These are phyloP conservation scores for Aspergillus sclerotioniger DNA, from an alignment of 495 filamentous ascomycete species.

Conservation along the genomic window DNA sequence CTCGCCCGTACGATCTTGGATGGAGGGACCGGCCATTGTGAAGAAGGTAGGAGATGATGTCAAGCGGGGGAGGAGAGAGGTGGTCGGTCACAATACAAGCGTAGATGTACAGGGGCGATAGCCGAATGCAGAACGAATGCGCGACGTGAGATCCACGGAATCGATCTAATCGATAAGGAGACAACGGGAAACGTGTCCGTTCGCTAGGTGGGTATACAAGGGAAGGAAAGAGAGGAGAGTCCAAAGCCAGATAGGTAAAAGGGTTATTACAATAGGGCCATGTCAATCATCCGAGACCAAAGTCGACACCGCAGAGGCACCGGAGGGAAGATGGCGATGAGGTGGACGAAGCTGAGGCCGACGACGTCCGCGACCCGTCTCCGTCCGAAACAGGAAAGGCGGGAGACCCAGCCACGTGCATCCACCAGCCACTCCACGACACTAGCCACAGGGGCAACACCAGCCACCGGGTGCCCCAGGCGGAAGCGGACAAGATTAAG, in stretches of 20 bases:
- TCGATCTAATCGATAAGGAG: constrained; percentile 31
- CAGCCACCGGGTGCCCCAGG: neutral
- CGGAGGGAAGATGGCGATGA: neutral
- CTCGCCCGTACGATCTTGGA: constrained; percentile 95
- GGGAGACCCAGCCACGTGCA: constrained; percentile 4
- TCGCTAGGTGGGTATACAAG: constrained; percentile 13
- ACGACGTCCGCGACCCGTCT: neutral
- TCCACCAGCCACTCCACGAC: constrained; percentile 1
- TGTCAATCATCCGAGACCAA: neutral
- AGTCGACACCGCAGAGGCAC: neutral
- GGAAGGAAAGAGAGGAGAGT: neutral
- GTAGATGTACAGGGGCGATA: constrained; percentile 1
- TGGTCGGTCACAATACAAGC: neutral
- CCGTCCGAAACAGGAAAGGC: neutral
- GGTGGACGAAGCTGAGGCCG: neutral
- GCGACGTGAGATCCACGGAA: constrained; percentile 4
- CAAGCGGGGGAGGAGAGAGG: neutral
- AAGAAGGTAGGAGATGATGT: constrained; percentile 1
- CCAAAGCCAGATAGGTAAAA: neutral
- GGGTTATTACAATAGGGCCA: constrained; percentile 1
- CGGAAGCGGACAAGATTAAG: neutral
- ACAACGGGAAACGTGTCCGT: constrained; percentile 29
- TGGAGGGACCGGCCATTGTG: constrained; percentile 63
- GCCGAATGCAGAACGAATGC: constrained; percentile 6
- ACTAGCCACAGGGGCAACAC: neutral